phyloP scores from a whole-genome alignment of 441 rosid species.

The Syzygium malaccense region DNA sequence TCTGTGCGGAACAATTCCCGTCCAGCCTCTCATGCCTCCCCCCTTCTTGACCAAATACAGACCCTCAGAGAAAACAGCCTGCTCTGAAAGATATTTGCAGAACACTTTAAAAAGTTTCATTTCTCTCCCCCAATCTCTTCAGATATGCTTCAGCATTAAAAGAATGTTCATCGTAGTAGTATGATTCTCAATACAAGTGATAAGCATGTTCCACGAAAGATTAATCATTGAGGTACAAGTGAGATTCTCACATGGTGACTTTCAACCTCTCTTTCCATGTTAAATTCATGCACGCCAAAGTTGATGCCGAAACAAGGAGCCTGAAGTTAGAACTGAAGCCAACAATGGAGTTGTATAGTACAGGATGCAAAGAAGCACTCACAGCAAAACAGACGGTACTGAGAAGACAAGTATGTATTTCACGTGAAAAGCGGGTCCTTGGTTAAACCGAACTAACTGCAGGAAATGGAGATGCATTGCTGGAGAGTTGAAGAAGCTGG shows the following conservation, averaged over 20 bases:
- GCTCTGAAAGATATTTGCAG: constrained; percentile 24
- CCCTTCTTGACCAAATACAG: constrained; percentile 34
- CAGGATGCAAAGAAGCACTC: constrained; percentile 80
- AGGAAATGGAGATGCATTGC: constrained; percentile 53
- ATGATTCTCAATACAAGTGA: too few species aligned
- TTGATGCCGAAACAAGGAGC: constrained; percentile 73
- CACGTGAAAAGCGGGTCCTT: background rate
- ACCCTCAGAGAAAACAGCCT: constrained; percentile 11
- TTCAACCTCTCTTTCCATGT: constrained; percentile 3
- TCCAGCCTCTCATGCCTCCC: background rate
- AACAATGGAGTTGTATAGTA: constrained; percentile 76
- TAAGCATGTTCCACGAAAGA: background rate
- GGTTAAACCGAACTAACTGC: background rate
- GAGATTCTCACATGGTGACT: background rate
- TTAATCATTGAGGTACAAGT: background rate
- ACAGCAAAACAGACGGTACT: constrained; percentile 59
- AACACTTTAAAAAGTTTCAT: constrained; percentile 50
- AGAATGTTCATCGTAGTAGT: background rate
- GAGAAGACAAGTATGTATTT: background rate
- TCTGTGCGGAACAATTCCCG: background rate
- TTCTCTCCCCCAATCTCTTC: background rate
- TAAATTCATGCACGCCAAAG: constrained; percentile 42
- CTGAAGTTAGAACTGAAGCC: constrained; percentile 72
- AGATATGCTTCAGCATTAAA: background rate
- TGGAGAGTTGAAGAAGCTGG: constrained; percentile 19